Base-by-base conservation (phyloP, 257 asterid species). In the Lithospermum erythrorhizon region DNA sequence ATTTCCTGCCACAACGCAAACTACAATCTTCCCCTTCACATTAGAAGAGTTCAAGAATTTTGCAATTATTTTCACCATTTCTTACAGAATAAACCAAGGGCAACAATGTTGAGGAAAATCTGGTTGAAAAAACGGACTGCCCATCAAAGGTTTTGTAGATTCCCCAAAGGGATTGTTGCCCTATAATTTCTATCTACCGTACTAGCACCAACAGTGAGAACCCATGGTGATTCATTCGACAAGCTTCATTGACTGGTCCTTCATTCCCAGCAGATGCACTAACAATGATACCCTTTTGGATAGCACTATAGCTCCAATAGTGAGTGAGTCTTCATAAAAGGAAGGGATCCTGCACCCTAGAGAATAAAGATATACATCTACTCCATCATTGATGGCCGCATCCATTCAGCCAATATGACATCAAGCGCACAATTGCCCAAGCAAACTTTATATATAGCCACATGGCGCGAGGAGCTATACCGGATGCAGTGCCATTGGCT, bases 11-110 rank as follows among this genome's bases (percentile, higher is more conserved):
- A 0, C 0, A 2, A 58, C 63, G 17, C 86, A 84, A 30, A 81
- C 21, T 4, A 77, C 85, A 53, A 82, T 70, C 63, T 66, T 79
- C 15, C 94, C 89, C 53, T 7, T 63, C 6, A 84, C 68, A 11
- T 64, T 54, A 9, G 20, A 32, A 55, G 60, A 65, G 1, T n/a
- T 25, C 53, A 76, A 24, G 2, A 78, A 72, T 1, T 25, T 11
- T 9, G 29, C 29, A 25, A 25, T 25, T 25, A 32, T 11, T 6
- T n/a, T 6, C 54, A 30, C 37, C 41, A 17, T 64, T 54, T 30
- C 30, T 13, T 54, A 32, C 68, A 18, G 68, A 60, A 49, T 63
- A 63, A 20, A 64, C 68, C 9, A 64, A 23, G 52, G 68, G 68
- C 22, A 53, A 6, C 24, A 53, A 27, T 53, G 68, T 32, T 64